Evolutionary conservation across 2,329 filamentous ascomycete species (phyloP).

Genomic region (Phaeoacremonium minimum): DNA sequence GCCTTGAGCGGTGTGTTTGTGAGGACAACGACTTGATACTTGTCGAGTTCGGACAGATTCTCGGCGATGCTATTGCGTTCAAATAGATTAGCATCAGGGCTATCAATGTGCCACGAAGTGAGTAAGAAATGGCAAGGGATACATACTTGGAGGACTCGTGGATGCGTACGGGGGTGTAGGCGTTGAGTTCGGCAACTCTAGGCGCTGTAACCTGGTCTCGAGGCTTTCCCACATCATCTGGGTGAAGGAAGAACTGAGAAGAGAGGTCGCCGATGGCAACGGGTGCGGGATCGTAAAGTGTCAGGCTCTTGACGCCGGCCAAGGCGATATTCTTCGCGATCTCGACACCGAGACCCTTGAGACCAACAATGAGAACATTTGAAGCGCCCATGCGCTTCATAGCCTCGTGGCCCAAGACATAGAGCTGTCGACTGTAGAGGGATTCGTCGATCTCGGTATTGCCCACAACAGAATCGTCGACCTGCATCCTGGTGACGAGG

Average conservation of each 20-base stretch:
- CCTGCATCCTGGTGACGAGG: slow-evolving; percentile 61
- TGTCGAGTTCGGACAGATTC: slow-evolving; percentile 77
- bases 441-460: slow-evolving; percentile 65
- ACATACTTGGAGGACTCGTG: slow-evolving; percentile 56
- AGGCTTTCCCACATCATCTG: slow-evolving; percentile 86
- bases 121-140: too few relatives aligned
- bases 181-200: slow-evolving; percentile 89
- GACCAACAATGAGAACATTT: slow-evolving; percentile 85
- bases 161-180: slow-evolving; percentile 86
- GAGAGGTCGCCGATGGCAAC: slow-evolving; percentile 85
- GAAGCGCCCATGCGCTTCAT: slow-evolving; percentile 99
- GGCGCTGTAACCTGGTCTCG: slow-evolving; percentile 84
- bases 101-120: too few relatives aligned
- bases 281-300: slow-evolving; percentile 84
- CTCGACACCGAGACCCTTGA: slow-evolving; percentile 93
- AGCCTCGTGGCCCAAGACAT: slow-evolving; percentile 69
- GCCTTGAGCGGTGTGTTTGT: slow-evolving; percentile 78
- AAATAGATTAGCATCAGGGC: too few relatives aligned
- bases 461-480: slow-evolving; percentile 55
- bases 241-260: slow-evolving; percentile 92
- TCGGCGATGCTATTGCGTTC: slow-evolving; percentile 60
- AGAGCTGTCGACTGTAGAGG: slow-evolving; percentile 70
- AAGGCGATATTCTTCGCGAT: slow-evolving; percentile 98
- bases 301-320: slow-evolving; percentile 95
- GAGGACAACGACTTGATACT: slow-evolving; percentile 88